phyloP scores from a whole-genome alignment of 805 yeast species.

The Blastobotrys terrestris region DNA sequence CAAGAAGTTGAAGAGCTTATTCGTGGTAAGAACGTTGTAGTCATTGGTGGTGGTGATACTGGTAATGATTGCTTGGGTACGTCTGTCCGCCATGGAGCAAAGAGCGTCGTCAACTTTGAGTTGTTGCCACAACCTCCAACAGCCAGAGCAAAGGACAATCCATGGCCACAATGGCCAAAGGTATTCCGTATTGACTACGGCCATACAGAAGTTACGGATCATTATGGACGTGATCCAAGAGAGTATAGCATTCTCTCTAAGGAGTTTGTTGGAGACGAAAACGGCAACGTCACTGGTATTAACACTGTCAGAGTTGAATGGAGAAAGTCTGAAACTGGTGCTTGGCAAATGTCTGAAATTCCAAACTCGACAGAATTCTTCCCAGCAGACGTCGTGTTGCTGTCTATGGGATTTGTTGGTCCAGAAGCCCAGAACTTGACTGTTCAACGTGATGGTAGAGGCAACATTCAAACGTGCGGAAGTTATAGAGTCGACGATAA shows the following conservation, averaged over 20 bases:
- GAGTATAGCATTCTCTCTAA: slow-evolving; percentile 92
- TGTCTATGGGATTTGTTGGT: slow-evolving; percentile 97
- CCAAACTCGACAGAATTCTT: slow-evolving; percentile 92
- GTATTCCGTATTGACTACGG: slow-evolving; percentile 97
- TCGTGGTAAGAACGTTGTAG: slow-evolving; percentile 85
- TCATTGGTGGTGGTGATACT: slow-evolving; percentile 99
- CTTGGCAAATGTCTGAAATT: slow-evolving; percentile 98
- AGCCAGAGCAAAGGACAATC: slow-evolving; percentile 85
- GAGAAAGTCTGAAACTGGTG: slow-evolving; percentile 92
- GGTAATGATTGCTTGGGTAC: slow-evolving; percentile 99
- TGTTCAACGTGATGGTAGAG: slow-evolving; percentile 66
- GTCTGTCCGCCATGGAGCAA: slow-evolving; percentile 93
- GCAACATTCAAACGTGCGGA: slow-evolving; percentile 62
- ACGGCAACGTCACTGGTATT: slow-evolving; percentile 91
- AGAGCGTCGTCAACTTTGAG: slow-evolving; percentile 90
- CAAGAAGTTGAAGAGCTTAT: slow-evolving; percentile 66
- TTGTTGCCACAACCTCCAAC: slow-evolving; percentile 87
- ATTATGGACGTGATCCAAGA: slow-evolving; percentile 96
- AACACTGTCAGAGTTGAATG: slow-evolving; percentile 97
- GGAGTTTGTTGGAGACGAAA: slow-evolving; percentile 91
- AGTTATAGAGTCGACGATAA: slow-evolving; percentile 70
- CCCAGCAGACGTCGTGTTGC: slow-evolving; percentile 88
- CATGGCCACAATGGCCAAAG: slow-evolving; percentile 99
- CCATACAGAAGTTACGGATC: slow-evolving; percentile 89
- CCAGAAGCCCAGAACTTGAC: slow-evolving; percentile 80